Evolutionary conservation across 768 basidiomycete species (phyloP).

Genomic region (Calocybe cyanea): DNA sequence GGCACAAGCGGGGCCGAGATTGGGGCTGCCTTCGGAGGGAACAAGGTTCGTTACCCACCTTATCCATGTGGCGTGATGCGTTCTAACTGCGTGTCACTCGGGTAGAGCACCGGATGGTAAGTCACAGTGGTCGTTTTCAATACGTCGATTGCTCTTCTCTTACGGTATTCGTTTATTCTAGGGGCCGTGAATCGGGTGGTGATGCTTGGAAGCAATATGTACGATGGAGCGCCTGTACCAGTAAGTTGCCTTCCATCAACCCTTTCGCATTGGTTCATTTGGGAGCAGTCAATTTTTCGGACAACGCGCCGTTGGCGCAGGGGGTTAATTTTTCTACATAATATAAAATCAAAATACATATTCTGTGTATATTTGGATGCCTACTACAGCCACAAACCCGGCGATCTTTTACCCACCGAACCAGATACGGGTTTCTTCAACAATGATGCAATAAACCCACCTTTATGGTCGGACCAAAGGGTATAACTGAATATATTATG

Average conservation of each 20-base stretch:
- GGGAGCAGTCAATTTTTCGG: constrained; percentile 76
- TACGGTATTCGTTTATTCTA: constrained; percentile 23
- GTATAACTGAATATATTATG: constrained; percentile 7
- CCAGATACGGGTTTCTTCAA: constrained; percentile 2
- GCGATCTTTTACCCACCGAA: too few species aligned
- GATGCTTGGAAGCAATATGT: constrained; percentile 99
- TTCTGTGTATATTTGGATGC: constrained; percentile 3
- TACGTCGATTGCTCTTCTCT: neutral
- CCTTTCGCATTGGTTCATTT: constrained; percentile 6
- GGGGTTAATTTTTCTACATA: constrained; percentile 78
- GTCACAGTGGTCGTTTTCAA: constrained; percentile 22
- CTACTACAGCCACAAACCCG: constrained; percentile 9
- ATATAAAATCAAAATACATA: constrained; percentile 3
- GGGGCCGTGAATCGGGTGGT: constrained; percentile 95
- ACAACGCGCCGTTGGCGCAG: constrained; percentile 87
- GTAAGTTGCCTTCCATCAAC: constrained; percentile 24
- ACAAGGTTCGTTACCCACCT: constrained; percentile 56
- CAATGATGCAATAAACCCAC: constrained; percentile 8
- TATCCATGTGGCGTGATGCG: constrained; percentile 16
- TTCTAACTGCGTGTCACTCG: constrained; percentile 15
- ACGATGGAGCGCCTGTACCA: constrained; percentile 86
- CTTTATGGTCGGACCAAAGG: constrained; percentile 1
- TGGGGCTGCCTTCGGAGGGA: constrained; percentile 88
- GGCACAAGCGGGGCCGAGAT: constrained; percentile 61
- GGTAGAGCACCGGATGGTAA: constrained; percentile 80